Evolutionary conservation across 139 green algal genomes (phyloP), one percentile per base, ranked within the genome.

Genomic region (Micractinium sp.): DNA sequence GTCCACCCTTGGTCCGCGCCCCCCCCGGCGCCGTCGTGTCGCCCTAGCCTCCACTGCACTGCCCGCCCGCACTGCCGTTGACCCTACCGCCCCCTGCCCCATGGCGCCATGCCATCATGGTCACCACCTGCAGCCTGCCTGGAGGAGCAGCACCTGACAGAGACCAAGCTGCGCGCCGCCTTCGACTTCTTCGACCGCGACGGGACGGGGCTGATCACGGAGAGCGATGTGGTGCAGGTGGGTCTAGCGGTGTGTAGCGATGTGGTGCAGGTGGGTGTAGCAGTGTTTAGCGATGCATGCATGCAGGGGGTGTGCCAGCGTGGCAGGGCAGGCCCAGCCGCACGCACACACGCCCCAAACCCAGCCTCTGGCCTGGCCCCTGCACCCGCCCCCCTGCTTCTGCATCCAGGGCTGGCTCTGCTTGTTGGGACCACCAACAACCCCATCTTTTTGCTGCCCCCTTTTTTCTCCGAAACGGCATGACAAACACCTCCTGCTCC

Each of bases 141-240:
- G 69, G 87, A 90, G 41, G 81, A 90, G 80, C 71, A 87, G 81
- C 66, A 84, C 33, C 29, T 90, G 23, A 88, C 87, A 1, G 87
- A 88, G 9, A 47, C 35, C 36, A 60, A 80, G 36, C 35, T 91
- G 88, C 88, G 82, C 29, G 81, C 82, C 2, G 88, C 88, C 27
- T 91, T 91, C 36, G 38, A 85, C 20, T 91, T 81, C 69, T 89
- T 91, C 41, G 88, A 91, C 88, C 56, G 31, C 22, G 61, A 88
- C 66, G 29, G 15, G 3, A 23, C 71, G 12, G 89, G 89, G 5
- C 4, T 23, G 27, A 85, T 91, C 66, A 83, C 66, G 15, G 47
- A 74, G 33, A 75, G 63, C 63, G 80, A 90, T 4, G 33, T 90
- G 15, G 76, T 47, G 56, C 76, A 85, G 86, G 86, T 78, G 53